Evolutionary conservation across 371 early-diverging fungal genomes (phyloP).

Genomic region (Smittium culicis): DNA sequence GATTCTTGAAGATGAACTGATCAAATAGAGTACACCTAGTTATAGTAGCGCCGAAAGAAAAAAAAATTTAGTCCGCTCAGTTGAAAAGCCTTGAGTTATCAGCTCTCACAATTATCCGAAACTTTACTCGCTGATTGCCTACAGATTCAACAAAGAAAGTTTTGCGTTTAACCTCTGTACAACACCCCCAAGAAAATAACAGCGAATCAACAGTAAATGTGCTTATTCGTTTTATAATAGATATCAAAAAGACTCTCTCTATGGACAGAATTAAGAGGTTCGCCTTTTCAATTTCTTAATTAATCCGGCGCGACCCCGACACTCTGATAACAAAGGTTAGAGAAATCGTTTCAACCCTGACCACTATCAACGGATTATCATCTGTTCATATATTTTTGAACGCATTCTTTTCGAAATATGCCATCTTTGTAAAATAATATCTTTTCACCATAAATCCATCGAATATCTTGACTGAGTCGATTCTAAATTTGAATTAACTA

Average conservation of each 20-base stretch:
- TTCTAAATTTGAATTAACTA: conserved; percentile 2
- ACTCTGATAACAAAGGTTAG: conserved; percentile 12
- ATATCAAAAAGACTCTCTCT: not conserved
- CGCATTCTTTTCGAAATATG: conserved; percentile 15
- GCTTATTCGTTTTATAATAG: not conserved
- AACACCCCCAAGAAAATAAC: not conserved
- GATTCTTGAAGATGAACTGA: not conserved
- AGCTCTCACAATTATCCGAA: not conserved
- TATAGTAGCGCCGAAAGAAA: conserved; percentile 15
- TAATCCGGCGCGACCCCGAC: conserved; percentile 4
- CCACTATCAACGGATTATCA: conserved; percentile 12
- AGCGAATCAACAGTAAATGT: not conserved
- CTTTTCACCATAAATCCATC: not conserved
- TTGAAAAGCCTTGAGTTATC: conserved; percentile 8
- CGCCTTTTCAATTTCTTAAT: not conserved
- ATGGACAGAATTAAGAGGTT: not conserved
- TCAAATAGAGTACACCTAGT: not conserved
- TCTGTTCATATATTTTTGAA: conserved; percentile 14
- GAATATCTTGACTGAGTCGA: not conserved
- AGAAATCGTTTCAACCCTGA: conserved; percentile 14
- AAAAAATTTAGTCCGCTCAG: conserved; percentile 8
- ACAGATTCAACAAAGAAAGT: conserved; percentile 10
- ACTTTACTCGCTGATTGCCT: conserved; percentile 14
- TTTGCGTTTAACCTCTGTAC: conserved; percentile 11
- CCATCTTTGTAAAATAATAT: conserved; percentile 13